A percentile compares a stretch with the other conserved stretches of the same genome.
phyloP scores from a whole-genome alignment of 768 basidiomycete genomes.

The Hysterangium stoloniferum region DNA sequence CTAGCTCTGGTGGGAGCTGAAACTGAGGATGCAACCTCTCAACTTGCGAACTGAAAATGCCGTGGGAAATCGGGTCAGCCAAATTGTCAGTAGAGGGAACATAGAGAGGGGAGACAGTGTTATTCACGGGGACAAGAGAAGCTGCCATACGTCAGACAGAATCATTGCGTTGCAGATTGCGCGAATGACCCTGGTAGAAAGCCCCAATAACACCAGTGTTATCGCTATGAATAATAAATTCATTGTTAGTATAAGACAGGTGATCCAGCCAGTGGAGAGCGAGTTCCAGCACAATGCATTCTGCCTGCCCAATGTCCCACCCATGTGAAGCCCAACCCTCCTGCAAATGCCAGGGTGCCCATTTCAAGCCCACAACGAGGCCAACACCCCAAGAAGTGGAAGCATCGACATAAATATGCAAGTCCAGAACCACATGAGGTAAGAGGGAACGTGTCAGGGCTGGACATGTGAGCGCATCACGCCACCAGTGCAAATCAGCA shows the following conservation, averaged over 20 bases:
- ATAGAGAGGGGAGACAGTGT: neutral
- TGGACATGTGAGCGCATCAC: neutral
- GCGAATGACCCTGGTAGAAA: neutral
- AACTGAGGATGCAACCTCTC: too few relatives aligned
- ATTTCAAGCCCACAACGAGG: neutral
- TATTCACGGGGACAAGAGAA: neutral
- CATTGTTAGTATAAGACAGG: neutral
- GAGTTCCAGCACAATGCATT: conserved; percentile 7
- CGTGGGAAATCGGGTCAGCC: conserved; percentile 8
- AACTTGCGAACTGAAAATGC: too few relatives aligned
- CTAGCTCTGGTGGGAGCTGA: too few relatives aligned
- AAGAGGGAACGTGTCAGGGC: neutral
- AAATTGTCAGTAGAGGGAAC: conserved; percentile 8
- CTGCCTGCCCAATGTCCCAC: conserved; percentile 11
- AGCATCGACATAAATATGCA: conserved; percentile 1
- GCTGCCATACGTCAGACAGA: neutral
- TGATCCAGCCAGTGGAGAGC: neutral
- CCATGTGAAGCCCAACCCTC: conserved; percentile 4
- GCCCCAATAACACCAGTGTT: conserved; percentile 11
- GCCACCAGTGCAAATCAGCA: neutral
- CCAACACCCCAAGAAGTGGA: conserved; percentile 5
- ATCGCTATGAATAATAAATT: conserved; percentile 7
- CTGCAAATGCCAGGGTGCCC: conserved; percentile 2
- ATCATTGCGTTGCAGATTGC: conserved; percentile 1
- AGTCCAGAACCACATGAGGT: neutral